phyloP scores from a whole-genome alignment of 1,284 basidiomycete genomes.

The Cutaneotrichosporon sp. region DNA sequence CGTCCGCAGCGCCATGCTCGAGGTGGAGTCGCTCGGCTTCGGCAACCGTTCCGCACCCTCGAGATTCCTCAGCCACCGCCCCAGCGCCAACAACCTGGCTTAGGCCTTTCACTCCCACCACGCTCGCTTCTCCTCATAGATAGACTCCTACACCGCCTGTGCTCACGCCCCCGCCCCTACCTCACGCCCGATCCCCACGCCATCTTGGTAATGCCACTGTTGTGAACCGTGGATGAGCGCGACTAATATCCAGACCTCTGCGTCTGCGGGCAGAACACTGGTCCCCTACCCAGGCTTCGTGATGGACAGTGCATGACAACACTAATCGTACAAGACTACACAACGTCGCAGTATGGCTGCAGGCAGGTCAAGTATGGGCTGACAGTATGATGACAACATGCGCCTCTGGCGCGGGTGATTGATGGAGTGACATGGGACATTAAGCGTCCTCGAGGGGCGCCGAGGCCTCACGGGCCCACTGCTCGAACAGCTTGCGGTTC shows the following conservation, averaged over 20 bases:
- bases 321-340: not conserved
- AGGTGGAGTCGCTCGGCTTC: constrained; percentile 47
- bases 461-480: constrained; percentile 10
- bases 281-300: no score
- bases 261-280: no score
- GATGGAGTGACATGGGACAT: not conserved
- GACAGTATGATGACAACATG: not conserved
- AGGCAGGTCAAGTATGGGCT: not conserved
- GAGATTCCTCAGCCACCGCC: constrained; percentile 3
- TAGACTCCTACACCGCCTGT: not conserved
- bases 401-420: not conserved
- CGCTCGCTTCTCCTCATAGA: not conserved
- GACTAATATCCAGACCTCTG: no score
- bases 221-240: not conserved
- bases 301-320: not conserved
- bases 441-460: not conserved
- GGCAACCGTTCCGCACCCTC: constrained; percentile 24
- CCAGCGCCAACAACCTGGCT: not conserved
- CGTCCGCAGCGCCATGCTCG: constrained; percentile 55
- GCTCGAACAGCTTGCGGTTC: not conserved
- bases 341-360: not conserved
- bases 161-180: not conserved
- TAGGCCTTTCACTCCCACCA: no score
- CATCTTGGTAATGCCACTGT: not conserved
- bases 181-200: not conserved